These are phyloP conservation scores for Blumeria hordei DNA, from an alignment of 2,329 filamentous ascomycete species.

Conservation along the genomic window DNA sequence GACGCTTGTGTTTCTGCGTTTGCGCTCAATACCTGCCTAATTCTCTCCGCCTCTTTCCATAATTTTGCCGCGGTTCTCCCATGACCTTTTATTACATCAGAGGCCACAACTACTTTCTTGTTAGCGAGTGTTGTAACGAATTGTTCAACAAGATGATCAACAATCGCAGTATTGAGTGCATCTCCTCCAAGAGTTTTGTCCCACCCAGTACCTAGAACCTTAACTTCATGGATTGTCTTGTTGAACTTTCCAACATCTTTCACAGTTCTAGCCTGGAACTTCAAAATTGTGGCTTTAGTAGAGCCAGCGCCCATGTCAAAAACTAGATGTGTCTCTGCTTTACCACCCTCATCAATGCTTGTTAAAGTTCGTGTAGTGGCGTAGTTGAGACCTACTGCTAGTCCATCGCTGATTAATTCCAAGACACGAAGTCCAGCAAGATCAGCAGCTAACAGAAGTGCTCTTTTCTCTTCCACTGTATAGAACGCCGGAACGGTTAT, in stretches of 20 bases:
- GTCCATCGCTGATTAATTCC: conserved; percentile 63
- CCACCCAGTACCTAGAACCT: conserved; percentile 68
- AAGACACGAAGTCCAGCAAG: conserved; percentile 73
- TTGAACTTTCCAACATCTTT: conserved; percentile 87
- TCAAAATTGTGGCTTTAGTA: conserved; percentile 68
- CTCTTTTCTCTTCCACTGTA: conserved; percentile 70
- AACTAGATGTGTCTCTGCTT: conserved; percentile 76
- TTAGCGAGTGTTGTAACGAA: conserved; percentile 48
- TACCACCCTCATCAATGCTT: conserved; percentile 54
- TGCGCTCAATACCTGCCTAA: conserved; percentile 77
- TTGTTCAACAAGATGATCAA: conserved; percentile 67
- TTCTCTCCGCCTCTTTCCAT: conserved; percentile 72
- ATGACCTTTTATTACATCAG: conserved; percentile 42
- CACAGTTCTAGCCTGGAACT: conserved; percentile 68
- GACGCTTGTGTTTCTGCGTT: conserved; percentile 60
- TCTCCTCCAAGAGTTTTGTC: conserved; percentile 80
- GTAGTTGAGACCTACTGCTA: conserved; percentile 88
- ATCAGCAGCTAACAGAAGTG: conserved; percentile 61
- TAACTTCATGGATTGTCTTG: conserved; percentile 92
- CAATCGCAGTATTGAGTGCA: conserved; percentile 62
- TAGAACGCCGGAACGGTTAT: conserved; percentile 82
- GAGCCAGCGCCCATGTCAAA: conserved; percentile 98
- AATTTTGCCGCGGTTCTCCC: conserved; percentile 73
- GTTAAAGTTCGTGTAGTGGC: conserved; percentile 80
- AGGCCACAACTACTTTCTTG: conserved; percentile 36